Conservation (phyloP, 352 stramenopile species). For the Phytopythium helicoides region DNA sequence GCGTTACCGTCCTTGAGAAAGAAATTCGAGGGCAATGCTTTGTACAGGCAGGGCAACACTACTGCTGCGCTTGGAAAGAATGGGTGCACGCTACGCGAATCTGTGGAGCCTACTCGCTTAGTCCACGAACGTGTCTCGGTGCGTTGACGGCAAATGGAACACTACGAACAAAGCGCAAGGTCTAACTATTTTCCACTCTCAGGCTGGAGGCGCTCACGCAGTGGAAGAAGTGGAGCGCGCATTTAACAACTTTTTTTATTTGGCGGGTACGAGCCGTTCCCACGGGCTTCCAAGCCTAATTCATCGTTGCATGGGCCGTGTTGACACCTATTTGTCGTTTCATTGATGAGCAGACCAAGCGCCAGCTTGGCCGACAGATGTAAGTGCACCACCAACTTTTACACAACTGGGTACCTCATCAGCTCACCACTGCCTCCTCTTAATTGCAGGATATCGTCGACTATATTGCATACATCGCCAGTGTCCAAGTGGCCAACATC, state of each 20-base stretch:
- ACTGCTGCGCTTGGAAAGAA: too few relatives aligned
- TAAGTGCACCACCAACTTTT: conserved; percentile 17
- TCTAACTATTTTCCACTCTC: background rate
- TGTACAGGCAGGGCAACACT: too few relatives aligned
- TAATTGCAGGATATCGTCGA: conserved; percentile 58
- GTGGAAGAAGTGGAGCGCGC: conserved; percentile 21
- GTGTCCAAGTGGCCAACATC: conserved; percentile 55
- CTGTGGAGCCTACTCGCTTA: too few relatives aligned
- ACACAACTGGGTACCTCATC: background rate
- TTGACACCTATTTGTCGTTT: too few relatives aligned
- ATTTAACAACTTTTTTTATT: conserved; percentile 44
- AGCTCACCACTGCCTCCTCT: too few relatives aligned
- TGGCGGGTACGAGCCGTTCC: conserved; percentile 25
- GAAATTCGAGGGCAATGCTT: too few relatives aligned
- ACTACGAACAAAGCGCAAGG: background rate
- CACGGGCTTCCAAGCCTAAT: too few relatives aligned
- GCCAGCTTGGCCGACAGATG: conserved; percentile 36
- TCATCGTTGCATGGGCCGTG: too few relatives aligned
- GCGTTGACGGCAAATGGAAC: background rate
- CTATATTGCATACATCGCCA: conserved; percentile 63
- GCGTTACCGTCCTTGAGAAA: too few relatives aligned
- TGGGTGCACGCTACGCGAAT: too few relatives aligned
- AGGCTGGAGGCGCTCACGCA: background rate
- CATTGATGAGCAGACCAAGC: too few relatives aligned
- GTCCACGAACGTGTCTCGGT: too few relatives aligned